Conservation (phyloP, 495 filamentous ascomycete genomes). For the Annulohypoxylon moriforme region DNA sequence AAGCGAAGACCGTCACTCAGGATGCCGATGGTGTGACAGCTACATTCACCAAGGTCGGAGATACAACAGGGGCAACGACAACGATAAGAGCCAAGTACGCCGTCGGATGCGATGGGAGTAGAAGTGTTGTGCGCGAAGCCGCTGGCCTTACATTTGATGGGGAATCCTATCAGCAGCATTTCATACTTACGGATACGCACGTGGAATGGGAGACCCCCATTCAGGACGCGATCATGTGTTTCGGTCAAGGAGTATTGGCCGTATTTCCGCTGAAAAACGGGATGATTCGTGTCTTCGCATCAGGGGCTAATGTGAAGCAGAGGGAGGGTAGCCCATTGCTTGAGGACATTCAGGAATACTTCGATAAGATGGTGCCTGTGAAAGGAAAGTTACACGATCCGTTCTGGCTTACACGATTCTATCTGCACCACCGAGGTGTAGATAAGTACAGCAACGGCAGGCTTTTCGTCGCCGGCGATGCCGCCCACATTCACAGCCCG, state of each 20-base stretch:
- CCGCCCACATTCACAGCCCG: constrained; percentile 67
- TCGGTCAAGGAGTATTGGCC: not conserved
- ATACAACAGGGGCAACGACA: not conserved
- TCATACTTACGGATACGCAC: not conserved
- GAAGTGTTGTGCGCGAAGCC: not conserved
- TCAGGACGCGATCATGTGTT: not conserved
- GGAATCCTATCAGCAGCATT: not conserved
- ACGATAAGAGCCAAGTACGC: constrained; percentile 3
- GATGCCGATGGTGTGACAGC: not conserved
- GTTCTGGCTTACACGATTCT: not conserved
- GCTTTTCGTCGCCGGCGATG: constrained; percentile 66
- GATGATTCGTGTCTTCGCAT: not conserved
- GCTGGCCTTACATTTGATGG: constrained; percentile 4
- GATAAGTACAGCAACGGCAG: constrained; percentile 50
- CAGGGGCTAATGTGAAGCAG: not conserved
- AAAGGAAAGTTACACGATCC: not conserved
- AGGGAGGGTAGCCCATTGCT: not conserved
- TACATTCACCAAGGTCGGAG: not conserved
- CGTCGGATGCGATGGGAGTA: constrained; percentile 2
- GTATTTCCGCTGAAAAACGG: not conserved
- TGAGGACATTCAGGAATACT: not conserved
- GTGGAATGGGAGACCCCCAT: not conserved
- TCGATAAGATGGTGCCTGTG: not conserved
- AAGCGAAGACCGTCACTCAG: constrained; percentile 1
- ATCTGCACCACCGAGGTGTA: not conserved